Conservation (phyloP, 2,329 filamentous ascomycete genomes). For the Gnomoniopsis smithogilvyi region DNA sequence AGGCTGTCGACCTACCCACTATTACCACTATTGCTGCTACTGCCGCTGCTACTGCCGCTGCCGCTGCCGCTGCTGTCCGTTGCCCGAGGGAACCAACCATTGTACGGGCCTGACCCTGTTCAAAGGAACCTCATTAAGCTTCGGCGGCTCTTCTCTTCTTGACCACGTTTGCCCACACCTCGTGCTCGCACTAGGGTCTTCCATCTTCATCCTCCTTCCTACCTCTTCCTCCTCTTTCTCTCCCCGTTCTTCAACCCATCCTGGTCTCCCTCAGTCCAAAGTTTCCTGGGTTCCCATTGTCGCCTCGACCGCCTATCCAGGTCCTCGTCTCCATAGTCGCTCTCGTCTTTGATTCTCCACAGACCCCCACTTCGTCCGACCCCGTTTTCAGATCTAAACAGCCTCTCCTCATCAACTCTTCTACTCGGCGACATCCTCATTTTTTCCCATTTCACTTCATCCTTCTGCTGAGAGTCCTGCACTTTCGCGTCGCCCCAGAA, state of each 20-base stretch:
- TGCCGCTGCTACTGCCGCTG: too few relatives aligned
- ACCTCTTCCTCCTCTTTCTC: background rate
- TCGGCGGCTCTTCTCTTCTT: background rate
- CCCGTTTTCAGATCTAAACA: background rate
- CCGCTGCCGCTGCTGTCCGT: background rate
- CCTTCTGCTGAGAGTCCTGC: background rate
- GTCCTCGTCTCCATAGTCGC: background rate
- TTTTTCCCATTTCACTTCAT: background rate
- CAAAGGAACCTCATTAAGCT: background rate
- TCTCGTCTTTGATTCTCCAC: constrained; percentile 8
- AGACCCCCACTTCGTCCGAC: constrained; percentile 3
- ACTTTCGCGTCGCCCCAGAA: background rate
- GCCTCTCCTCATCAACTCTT: background rate
- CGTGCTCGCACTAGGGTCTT: background rate
- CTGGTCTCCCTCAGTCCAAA: background rate
- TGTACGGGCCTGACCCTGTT: background rate
- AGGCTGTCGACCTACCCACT: too few relatives aligned
- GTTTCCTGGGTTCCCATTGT: background rate
- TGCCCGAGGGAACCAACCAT: background rate
- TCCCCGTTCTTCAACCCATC: background rate
- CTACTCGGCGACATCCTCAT: background rate
- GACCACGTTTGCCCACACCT: too few relatives aligned
- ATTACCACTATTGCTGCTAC: too few relatives aligned
- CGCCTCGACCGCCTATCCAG: background rate
- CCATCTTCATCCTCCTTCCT: constrained; percentile 8